A percentile compares a stretch with the other conserved stretches of the same genome.
phyloP scores from a whole-genome alignment of 2,329 filamentous ascomycete genomes.

The Herpotrichia juniperi region DNA sequence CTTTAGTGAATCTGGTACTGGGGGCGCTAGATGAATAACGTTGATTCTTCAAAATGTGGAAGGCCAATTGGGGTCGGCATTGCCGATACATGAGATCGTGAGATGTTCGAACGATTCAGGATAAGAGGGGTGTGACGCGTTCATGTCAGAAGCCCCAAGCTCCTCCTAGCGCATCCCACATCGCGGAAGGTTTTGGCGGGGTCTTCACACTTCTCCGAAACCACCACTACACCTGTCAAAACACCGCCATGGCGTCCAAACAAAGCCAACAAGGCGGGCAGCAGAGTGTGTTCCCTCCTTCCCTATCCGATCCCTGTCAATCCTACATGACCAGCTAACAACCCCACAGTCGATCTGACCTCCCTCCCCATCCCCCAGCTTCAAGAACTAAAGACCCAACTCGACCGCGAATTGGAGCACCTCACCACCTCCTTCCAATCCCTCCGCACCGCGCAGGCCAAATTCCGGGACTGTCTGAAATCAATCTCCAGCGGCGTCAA shows the following conservation, averaged over 20 bases:
- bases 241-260: slow-evolving; percentile 25
- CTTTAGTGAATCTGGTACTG: not conserved
- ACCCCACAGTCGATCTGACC: slow-evolving; percentile 66
- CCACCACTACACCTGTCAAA: not conserved
- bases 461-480: slow-evolving; percentile 87
- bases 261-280: slow-evolving; percentile 39
- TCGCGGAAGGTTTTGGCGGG: not conserved
- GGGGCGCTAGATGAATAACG: not conserved
- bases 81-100: not conserved
- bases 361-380: slow-evolving; percentile 85
- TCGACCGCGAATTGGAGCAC: slow-evolving; percentile 95
- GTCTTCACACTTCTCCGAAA: not conserved
- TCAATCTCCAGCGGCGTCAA: slow-evolving; percentile 70
- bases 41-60: not conserved
- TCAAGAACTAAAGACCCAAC: slow-evolving; percentile 89
- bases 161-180: not conserved
- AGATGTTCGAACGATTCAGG: not conserved
- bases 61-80: not conserved
- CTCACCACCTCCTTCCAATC: slow-evolving; percentile 89
- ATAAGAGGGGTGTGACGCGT: not conserved
- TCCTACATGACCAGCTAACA: too few relatives aligned
- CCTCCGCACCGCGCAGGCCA: slow-evolving; percentile 85
- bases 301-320: not conserved
- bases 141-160: not conserved
- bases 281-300: slow-evolving; percentile 6